These are phyloP conservation scores for Rutstroemia sp. DNA, from an alignment of 2,329 filamentous ascomycete species.

Conservation along the genomic window DNA sequence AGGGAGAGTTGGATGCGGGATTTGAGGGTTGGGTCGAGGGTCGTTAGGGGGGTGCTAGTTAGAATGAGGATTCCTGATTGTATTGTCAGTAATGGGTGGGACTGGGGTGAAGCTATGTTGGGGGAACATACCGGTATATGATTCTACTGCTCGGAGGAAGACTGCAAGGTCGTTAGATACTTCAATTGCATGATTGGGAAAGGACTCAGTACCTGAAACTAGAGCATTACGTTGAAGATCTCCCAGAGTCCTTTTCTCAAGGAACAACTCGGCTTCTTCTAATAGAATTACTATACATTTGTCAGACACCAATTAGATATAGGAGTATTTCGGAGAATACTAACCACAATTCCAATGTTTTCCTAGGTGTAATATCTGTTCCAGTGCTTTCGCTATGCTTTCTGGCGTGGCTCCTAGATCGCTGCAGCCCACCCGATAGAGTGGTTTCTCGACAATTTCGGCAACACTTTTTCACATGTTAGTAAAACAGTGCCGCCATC, in stretches of 20 bases:
- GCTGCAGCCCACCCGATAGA: conserved; percentile 1
- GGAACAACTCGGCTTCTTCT: conserved; percentile 5
- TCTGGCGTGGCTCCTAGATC: conserved; percentile 3
- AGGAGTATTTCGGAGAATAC: not conserved
- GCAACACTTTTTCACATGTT: not conserved
- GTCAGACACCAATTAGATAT: not conserved
- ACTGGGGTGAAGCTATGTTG: not conserved
- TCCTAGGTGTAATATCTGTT: conserved; percentile 3
- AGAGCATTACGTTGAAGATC: conserved; percentile 6
- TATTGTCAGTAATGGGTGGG: not conserved
- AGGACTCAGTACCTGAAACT: not conserved
- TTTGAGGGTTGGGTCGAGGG: conserved; percentile 33
- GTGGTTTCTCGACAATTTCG: conserved; percentile 1
- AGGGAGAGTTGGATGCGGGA: conserved; percentile 30
- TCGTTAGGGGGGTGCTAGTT: conserved; percentile 33
- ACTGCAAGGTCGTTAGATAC: conserved; percentile 12
- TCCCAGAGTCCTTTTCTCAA: conserved; percentile 2
- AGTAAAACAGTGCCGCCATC: not conserved
- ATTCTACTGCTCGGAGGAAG: conserved; percentile 34
- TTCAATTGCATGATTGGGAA: not conserved
- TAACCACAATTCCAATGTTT: conserved; percentile 5
- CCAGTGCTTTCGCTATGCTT: not conserved
- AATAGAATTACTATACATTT: not conserved
- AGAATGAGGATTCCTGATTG: conserved; percentile 34
- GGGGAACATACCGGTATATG: conserved; percentile 24